A percentile compares a stretch with the other conserved stretches of the same genome.
Evolutionary conservation across 495 filamentous ascomycete species (phyloP).

Genomic region (Filosporella fistucella): DNA sequence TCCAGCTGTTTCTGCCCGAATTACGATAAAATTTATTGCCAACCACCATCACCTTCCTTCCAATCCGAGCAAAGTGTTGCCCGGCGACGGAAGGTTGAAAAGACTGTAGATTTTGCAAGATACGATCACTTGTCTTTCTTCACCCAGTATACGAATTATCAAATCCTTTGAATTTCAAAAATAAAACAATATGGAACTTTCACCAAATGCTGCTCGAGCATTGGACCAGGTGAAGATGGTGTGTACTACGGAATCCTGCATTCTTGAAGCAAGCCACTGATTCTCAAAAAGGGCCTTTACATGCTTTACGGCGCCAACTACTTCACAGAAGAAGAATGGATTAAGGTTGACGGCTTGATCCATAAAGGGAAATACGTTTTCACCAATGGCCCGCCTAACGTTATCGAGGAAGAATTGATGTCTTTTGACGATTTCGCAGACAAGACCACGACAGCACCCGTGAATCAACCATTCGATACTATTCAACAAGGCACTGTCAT

Average conservation of each 20-base stretch:
- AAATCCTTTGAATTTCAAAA: too few species aligned
- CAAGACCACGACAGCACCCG: too few species aligned
- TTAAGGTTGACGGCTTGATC: slow-evolving; percentile 20
- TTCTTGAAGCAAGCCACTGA: neutral
- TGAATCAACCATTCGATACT: neutral
- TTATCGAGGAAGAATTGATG: slow-evolving; percentile 21
- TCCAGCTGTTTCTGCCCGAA: too few species aligned
- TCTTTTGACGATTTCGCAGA: slow-evolving; percentile 15
- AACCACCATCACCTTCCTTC: too few species aligned
- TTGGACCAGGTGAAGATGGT: slow-evolving; percentile 22
- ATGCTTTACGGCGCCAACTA: slow-evolving; percentile 24
- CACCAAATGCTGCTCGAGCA: slow-evolving; percentile 13
- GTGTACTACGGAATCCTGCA: neutral
- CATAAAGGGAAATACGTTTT: slow-evolving; percentile 24
- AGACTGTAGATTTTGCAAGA: too few species aligned
- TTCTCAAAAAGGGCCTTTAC: slow-evolving; percentile 10
- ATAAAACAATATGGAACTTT: slow-evolving; percentile 14
- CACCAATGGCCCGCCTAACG: slow-evolving; percentile 14
- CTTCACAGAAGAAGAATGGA: slow-evolving; percentile 25
- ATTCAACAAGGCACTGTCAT: neutral
- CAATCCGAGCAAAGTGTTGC: too few species aligned
- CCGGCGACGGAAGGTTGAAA: too few species aligned
- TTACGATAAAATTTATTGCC: too few species aligned
- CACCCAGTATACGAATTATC: too few species aligned
- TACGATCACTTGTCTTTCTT: too few species aligned